Base-by-base conservation (phyloP, 495 filamentous ascomycete species). In the Trichoderma asperelloides region DNA sequence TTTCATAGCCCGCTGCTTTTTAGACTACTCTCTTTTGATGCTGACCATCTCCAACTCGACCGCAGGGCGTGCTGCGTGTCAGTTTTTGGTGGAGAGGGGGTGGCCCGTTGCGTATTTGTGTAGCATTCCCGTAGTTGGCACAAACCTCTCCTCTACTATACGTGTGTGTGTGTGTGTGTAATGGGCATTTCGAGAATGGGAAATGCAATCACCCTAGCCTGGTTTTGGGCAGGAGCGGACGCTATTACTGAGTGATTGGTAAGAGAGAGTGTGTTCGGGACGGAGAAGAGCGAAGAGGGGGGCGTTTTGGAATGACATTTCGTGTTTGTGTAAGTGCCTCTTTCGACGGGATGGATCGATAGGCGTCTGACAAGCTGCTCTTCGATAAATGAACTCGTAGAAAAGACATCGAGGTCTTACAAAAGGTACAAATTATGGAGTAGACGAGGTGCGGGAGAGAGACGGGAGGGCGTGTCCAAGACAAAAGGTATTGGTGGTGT, bases 61-160 rank as follows among this genome's bases (percentile, higher is more conserved):
- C 30, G 27, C n/a, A 23, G 55, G 16, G 23, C 27, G 55, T 23
- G 55, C 21, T 60, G 27, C 12, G 55, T 60, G 55, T 60, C 55
- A 60, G 55, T 60, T 60, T 60, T 30, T 60, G 55, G 49, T 6
- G 49, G 55, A 60, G 12, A 13, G 55, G 55, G 27, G 55, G 55
- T 27, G 55, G 15, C 6, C 1, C n/a, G n/a, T n/a, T n/a, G n/a
- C n/a, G n/a, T 30, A 13, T 2, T 15, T 28, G 11, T 13, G 16
- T 55, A 2, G 49, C 6, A 55, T 60, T 33, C 55, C 55, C 55
- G 55, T 16, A 7, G 15, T 60, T 30, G 23, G 13, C 55, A 7
- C 11, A 13, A 25, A 12, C 8, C 23, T 60, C 11, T n/a, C 16
- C 55, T 25, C 27, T 28, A n/a, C n/a, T n/a, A n/a, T n/a, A n/a